Conservation (phyloP, 257 asterid species). For the Gynochthodes officinalis region DNA sequence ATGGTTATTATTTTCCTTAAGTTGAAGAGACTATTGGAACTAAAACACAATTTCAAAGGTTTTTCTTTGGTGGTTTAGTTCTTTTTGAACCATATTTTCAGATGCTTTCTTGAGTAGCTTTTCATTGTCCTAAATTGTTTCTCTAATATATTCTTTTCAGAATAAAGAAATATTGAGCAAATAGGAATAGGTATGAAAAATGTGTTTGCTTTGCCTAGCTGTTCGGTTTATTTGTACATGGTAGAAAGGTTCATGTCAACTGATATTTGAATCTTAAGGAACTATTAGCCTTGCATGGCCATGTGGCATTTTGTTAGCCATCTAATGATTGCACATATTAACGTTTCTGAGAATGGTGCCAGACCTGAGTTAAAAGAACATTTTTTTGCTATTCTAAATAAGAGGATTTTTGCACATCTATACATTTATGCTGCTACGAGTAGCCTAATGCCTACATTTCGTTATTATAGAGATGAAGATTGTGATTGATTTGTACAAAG, state of each 20-base stretch:
- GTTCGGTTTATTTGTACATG: neutral
- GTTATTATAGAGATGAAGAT: slow-evolving; percentile 63
- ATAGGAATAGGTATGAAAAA: neutral
- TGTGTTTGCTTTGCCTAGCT: neutral
- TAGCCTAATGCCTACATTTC: neutral
- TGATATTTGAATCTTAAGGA: neutral
- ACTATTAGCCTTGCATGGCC: neutral
- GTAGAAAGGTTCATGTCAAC: neutral
- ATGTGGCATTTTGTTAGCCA: neutral
- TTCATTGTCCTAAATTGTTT: neutral
- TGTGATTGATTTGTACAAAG: slow-evolving; percentile 61
- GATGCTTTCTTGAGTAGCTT: neutral
- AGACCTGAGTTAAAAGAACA: neutral
- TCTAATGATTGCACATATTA: neutral
- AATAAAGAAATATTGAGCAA: neutral
- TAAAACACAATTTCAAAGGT: neutral
- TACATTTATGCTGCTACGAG: neutral
- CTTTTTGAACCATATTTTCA: neutral
- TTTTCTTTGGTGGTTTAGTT: too few relatives aligned
- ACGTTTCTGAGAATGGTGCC: neutral
- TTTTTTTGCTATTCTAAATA: neutral
- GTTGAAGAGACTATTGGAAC: neutral
- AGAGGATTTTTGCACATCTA: too few relatives aligned
- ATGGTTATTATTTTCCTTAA: neutral
- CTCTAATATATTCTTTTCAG: neutral